phyloP scores from a whole-genome alignment of 1,284 basidiomycete species.

The Sanghuangporus sanghuang region DNA sequence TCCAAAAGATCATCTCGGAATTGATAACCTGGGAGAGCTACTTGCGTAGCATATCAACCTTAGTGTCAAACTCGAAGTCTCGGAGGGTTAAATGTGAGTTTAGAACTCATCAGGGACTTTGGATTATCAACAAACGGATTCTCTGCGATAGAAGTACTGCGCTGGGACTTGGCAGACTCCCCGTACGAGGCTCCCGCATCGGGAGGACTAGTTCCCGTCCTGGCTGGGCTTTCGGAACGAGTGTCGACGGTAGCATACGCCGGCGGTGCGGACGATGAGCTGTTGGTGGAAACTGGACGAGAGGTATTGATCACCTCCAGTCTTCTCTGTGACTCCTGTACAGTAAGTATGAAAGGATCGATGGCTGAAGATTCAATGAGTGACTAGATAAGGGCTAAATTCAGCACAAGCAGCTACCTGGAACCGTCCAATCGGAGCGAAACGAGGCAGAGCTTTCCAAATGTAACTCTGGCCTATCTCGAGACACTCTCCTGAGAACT shows the following conservation, averaged over 20 bases:
- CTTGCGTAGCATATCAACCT: no score
- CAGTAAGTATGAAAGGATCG: neutral
- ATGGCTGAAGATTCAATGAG: neutral
- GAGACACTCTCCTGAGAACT: no score
- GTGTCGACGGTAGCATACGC: neutral
- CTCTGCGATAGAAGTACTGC: neutral
- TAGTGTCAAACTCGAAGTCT: neutral
- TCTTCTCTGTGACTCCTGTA: neutral
- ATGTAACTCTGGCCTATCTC: no score
- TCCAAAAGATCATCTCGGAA: no score
- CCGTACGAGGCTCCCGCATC: neutral
- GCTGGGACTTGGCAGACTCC: neutral
- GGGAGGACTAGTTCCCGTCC: neutral
- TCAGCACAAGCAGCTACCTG: neutral
- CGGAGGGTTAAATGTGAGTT: no score
- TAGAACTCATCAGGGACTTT: no score
- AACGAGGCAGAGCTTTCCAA: neutral
- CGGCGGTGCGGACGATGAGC: neutral
- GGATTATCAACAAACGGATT: neutral
- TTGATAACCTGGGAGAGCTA: no score
- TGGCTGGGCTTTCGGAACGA: neutral
- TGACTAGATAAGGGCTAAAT: no score
- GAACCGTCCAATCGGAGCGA: neutral
- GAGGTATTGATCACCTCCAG: neutral
- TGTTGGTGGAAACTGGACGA: neutral